Conservation (phyloP, 2,329 filamentous ascomycete genomes). For the Thyridium curvatum region DNA sequence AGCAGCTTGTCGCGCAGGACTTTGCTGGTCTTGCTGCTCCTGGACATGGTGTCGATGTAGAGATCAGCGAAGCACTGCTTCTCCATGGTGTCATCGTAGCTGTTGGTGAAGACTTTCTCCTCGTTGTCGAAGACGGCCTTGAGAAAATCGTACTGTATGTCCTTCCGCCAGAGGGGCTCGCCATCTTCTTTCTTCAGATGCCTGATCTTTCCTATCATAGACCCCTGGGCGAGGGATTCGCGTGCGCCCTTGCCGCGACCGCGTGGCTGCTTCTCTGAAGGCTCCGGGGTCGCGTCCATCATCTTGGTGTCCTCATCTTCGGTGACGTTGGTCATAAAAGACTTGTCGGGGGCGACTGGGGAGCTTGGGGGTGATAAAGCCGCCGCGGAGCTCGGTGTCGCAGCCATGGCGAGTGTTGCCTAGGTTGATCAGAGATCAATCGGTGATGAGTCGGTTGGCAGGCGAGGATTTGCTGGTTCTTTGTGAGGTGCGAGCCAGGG, state of each 20-base stretch:
- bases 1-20: constrained; percentile 94
- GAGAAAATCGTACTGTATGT: constrained; percentile 86
- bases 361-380: constrained; percentile 39
- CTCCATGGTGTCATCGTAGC: constrained; percentile 61
- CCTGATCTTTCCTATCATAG: constrained; percentile 61
- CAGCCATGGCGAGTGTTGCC: too few species aligned
- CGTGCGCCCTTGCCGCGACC: constrained; percentile 17
- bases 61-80: constrained; percentile 86
- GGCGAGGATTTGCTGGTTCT: too few species aligned
- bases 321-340: constrained; percentile 37
- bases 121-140: constrained; percentile 74
- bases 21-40: constrained; percentile 98
- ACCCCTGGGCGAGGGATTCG: constrained; percentile 25
- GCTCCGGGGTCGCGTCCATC: constrained; percentile 35
- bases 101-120: constrained; percentile 77
- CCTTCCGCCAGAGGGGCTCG: constrained; percentile 77
- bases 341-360: constrained; percentile 36
- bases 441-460: too few species aligned
- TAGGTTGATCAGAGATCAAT: too few species aligned
- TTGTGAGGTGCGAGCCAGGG: too few species aligned
- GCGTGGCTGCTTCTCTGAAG: constrained; percentile 19
- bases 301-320: constrained; percentile 41
- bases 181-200: constrained; percentile 87
- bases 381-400: constrained; percentile 26
- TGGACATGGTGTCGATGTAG: constrained; percentile 97